A percentile compares a stretch with the other conserved stretches of the same genome.
Conservation (phyloP, 345 rosid species). For the Murraya koenigii region DNA sequence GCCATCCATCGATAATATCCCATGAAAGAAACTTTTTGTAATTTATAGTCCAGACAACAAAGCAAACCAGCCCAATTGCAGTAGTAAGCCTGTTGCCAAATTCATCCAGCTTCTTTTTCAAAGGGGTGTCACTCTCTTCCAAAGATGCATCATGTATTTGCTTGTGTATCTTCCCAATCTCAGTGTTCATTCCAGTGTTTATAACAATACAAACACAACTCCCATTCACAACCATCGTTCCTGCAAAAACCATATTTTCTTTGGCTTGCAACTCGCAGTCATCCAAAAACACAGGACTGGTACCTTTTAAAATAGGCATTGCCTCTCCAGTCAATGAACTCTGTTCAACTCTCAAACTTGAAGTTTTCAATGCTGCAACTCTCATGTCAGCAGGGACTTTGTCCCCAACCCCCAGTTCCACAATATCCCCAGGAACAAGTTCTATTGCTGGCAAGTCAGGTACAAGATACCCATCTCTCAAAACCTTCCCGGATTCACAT, state of each 20-base stretch:
- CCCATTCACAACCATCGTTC: conserved; percentile 88
- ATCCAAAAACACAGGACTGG: conserved; percentile 41
- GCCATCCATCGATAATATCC: conserved; percentile 75
- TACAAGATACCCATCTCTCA: conserved; percentile 64
- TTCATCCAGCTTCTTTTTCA: conserved; percentile 88
- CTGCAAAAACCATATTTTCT: conserved; percentile 81
- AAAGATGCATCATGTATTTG: conserved; percentile 88
- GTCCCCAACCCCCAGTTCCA: conserved; percentile 79
- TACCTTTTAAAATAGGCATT: conserved; percentile 81
- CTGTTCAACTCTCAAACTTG: conserved; percentile 83
- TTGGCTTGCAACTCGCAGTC: conserved; percentile 89
- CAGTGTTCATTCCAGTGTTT: conserved; percentile 84
- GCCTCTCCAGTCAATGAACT: conserved; percentile 93
- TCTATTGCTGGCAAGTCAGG: conserved; percentile 78
- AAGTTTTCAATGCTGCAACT: conserved; percentile 59
- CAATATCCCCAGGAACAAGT: conserved; percentile 88
- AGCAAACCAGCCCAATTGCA: conserved; percentile 75
- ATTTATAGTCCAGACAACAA: conserved; percentile 77
- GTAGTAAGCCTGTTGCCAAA: conserved; percentile 75
- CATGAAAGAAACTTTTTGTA: conserved; percentile 79
- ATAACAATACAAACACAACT: conserved; percentile 62
- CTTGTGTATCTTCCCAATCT: conserved; percentile 84
- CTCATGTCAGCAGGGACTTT: conserved; percentile 95
- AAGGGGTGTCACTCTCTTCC: conserved; percentile 81
- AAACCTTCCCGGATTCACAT: conserved; percentile 70